A percentile compares a stretch with the other conserved stretches of the same genome.
Conservation (phyloP, 2,329 filamentous ascomycete species). For the Penicillium carneum region DNA sequence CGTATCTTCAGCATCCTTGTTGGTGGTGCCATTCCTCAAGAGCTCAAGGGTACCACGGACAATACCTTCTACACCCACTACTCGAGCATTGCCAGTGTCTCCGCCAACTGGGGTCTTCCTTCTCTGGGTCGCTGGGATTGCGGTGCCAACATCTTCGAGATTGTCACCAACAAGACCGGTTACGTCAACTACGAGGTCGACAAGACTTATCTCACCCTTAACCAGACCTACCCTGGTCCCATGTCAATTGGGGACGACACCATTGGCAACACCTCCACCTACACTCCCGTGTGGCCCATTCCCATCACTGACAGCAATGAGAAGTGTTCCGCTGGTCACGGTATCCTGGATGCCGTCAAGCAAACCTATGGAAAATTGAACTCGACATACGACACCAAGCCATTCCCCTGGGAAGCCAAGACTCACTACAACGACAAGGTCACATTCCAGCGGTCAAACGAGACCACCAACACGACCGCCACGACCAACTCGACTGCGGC, state of each 20-base stretch:
- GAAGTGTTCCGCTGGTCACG: slow-evolving; percentile 47
- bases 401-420: slow-evolving; percentile 33
- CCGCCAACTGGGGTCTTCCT: slow-evolving; percentile 73
- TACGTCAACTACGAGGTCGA: slow-evolving; percentile 58
- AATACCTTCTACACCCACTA: slow-evolving; percentile 76
- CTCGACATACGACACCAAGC: slow-evolving; percentile 45
- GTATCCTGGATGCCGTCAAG: slow-evolving; percentile 44
- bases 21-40: slow-evolving; percentile 72
- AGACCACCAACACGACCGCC: slow-evolving; percentile 8
- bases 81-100: slow-evolving; percentile 71
- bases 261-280: slow-evolving; percentile 29
- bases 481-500: slow-evolving; percentile 24
- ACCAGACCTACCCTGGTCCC: slow-evolving; percentile 62
- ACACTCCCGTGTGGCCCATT: slow-evolving; percentile 40
- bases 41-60: slow-evolving; percentile 72
- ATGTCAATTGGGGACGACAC: slow-evolving; percentile 35
- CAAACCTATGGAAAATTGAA: slow-evolving; percentile 38
- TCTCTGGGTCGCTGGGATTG: slow-evolving; percentile 76
- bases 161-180: slow-evolving; percentile 68
- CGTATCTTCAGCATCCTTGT: slow-evolving; percentile 73
- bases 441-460: slow-evolving; percentile 37
- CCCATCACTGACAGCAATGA: slow-evolving; percentile 40
- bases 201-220: slow-evolving; percentile 57
- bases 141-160: slow-evolving; percentile 71
- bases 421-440: slow-evolving; percentile 37